These are phyloP conservation scores for Linnemannia zychae DNA, from an alignment of 192 early-diverging fungal species.

Conservation along the genomic window DNA sequence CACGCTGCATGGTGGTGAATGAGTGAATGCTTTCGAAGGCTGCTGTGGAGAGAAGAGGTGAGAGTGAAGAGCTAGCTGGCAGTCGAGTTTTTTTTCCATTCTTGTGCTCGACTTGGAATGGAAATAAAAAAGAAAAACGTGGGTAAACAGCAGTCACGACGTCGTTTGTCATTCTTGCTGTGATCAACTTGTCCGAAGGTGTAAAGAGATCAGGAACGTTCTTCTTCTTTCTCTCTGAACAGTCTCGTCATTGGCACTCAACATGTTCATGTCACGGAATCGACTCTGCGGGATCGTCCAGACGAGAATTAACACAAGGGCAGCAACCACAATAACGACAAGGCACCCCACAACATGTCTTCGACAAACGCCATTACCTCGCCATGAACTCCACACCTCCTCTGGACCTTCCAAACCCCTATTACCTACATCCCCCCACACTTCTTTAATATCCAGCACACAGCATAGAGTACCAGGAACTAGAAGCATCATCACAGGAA, in stretches of 20 bases:
- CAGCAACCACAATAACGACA: not conserved
- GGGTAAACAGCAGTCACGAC: not conserved
- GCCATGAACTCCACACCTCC: not conserved
- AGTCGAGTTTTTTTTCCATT: not conserved
- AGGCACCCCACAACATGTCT: not conserved
- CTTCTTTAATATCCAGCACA: not conserved
- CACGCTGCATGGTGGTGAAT: constrained; percentile 2
- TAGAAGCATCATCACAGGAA: constrained; percentile 36
- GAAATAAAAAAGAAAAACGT: not conserved
- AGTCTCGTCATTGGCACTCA: not conserved
- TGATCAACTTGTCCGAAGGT: not conserved
- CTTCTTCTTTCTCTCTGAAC: not conserved
- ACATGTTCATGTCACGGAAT: constrained; percentile 1
- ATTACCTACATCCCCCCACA: not conserved
- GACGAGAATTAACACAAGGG: not conserved
- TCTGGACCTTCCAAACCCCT: not conserved
- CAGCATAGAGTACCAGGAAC: not conserved
- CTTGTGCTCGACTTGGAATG: not conserved
- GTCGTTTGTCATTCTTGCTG: not conserved
- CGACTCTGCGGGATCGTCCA: constrained; percentile 3
- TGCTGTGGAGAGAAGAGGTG: not conserved
- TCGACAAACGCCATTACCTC: not conserved
- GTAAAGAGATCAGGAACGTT: not conserved
- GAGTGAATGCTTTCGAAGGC: not conserved
- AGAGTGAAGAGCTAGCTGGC: not conserved